These are phyloP conservation scores for Paxillus rubicundulus DNA, from an alignment of 768 basidiomycete species.

Conservation along the genomic window DNA sequence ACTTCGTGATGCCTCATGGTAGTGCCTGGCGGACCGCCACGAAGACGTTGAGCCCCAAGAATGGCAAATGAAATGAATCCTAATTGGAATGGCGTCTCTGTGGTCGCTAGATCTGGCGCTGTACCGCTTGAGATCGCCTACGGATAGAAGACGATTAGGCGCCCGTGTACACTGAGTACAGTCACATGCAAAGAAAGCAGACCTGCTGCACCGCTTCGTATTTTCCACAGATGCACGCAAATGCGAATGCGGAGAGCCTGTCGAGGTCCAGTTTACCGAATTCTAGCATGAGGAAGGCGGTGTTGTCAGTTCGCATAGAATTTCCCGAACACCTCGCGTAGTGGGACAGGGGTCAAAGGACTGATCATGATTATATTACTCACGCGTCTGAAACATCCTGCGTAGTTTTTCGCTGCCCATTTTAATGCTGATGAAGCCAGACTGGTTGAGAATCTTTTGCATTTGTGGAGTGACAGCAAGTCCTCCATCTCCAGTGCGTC, in stretches of 20 bases:
- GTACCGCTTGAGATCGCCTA: constrained; percentile 26
- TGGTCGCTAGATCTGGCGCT: constrained; percentile 37
- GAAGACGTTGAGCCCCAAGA: constrained; percentile 41
- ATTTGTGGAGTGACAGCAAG: constrained; percentile 28
- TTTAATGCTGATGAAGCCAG: constrained; percentile 23
- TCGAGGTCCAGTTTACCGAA: constrained; percentile 15
- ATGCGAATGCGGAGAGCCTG: constrained; percentile 22
- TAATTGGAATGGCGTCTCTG: constrained; percentile 43
- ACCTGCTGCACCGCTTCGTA: constrained; percentile 22
- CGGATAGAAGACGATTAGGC: neutral
- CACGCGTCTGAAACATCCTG: constrained; percentile 29
- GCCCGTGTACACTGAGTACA: neutral
- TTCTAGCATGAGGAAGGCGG: constrained; percentile 6
- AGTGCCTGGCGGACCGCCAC: constrained; percentile 4
- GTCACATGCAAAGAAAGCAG: neutral
- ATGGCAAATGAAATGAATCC: constrained; percentile 42
- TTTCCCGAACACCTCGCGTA: neutral
- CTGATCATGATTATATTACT: neutral
- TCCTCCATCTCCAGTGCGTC: constrained; percentile 14
- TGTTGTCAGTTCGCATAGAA: neutral
- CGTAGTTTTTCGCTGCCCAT: constrained; percentile 29
- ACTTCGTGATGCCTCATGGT: constrained; percentile 32
- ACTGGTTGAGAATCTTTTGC: constrained; percentile 22
- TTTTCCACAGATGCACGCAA: constrained; percentile 24
- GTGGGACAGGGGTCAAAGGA: neutral